Conservation (phyloP, 495 filamentous ascomycete species). For the Elasticomyces elasticus region DNA sequence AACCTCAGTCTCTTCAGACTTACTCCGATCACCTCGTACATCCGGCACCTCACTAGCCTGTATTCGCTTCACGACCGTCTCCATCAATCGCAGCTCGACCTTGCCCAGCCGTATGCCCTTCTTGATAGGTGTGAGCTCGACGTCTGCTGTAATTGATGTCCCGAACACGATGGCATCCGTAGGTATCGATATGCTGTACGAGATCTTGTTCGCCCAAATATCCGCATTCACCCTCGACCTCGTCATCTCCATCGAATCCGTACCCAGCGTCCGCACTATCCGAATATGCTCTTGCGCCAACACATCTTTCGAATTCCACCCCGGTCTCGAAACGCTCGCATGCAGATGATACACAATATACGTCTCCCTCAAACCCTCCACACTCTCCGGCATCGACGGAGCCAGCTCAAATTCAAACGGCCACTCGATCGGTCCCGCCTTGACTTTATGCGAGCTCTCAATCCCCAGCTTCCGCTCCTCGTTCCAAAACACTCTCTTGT, state of each 20-base stretch:
- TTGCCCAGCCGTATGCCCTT: conserved; percentile 78
- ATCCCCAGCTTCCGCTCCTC: conserved; percentile 29
- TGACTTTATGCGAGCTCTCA: conserved; percentile 48
- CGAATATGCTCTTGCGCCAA: conserved; percentile 69
- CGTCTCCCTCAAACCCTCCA: conserved; percentile 73
- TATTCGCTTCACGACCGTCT: conserved; percentile 37
- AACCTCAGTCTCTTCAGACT: conserved; percentile 26
- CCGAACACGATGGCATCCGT: conserved; percentile 88
- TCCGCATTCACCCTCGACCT: conserved; percentile 48
- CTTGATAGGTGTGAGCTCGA: conserved; percentile 69
- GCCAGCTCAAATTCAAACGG: conserved; percentile 72
- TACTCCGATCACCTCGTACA: conserved; percentile 43
- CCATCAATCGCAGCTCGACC: conserved; percentile 62
- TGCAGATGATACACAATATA: conserved; percentile 82
- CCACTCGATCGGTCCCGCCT: conserved; percentile 79
- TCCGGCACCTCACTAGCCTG: conserved; percentile 24
- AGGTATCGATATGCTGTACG: conserved; percentile 81
- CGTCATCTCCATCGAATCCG: conserved; percentile 58
- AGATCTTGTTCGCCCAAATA: conserved; percentile 88
- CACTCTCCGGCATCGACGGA: conserved; percentile 69
- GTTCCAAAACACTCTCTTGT: conserved; percentile 26
- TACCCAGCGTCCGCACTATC: conserved; percentile 75
- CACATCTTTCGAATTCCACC: conserved; percentile 71
- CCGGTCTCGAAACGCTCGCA: conserved; percentile 64
- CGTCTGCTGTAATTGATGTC: conserved; percentile 65